These are phyloP conservation scores for Cytospora schulzeri DNA, from an alignment of 2,329 filamentous ascomycete genomes.

Conservation along the genomic window DNA sequence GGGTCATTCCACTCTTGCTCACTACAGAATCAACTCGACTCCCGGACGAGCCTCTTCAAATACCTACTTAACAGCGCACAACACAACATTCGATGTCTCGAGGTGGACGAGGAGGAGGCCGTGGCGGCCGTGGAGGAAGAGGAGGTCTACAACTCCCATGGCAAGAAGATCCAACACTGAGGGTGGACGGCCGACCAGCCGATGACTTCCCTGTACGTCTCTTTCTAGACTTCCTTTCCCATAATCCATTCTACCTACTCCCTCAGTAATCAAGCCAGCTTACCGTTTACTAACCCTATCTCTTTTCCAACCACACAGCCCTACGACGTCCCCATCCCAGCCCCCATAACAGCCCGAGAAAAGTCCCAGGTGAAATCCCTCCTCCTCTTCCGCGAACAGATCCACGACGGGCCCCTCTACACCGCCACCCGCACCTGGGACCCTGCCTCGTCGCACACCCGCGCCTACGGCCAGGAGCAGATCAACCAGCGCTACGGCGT, in stretches of 20 bases:
- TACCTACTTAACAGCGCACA: not conserved
- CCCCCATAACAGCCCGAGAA: slow-evolving; percentile 48
- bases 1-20: not conserved
- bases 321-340: slow-evolving; percentile 51
- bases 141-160: slow-evolving; percentile 53
- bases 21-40: not conserved
- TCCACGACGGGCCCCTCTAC: slow-evolving; percentile 58
- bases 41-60: too few species aligned
- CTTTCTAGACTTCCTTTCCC: not conserved
- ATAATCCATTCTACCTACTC: slow-evolving; percentile 1
- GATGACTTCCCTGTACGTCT: slow-evolving; percentile 59
- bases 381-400: slow-evolving; percentile 58
- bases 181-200: slow-evolving; percentile 55
- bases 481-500: slow-evolving; percentile 58
- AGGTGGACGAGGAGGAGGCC: slow-evolving; percentile 54
- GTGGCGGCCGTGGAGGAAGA: slow-evolving; percentile 47
- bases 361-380: slow-evolving; percentile 52
- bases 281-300: not conserved
- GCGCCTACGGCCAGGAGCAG: slow-evolving; percentile 59
- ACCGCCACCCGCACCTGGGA: slow-evolving; percentile 55
- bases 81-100: slow-evolving; percentile 50
- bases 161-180: slow-evolving; percentile 54
- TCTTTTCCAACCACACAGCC: slow-evolving; percentile 40
- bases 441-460: slow-evolving; percentile 41
- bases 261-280: not conserved